Evolutionary conservation across 768 basidiomycete genomes (phyloP), one percentile per base, ranked within the genome.

Genomic region (Amanita pallidorosea): DNA sequence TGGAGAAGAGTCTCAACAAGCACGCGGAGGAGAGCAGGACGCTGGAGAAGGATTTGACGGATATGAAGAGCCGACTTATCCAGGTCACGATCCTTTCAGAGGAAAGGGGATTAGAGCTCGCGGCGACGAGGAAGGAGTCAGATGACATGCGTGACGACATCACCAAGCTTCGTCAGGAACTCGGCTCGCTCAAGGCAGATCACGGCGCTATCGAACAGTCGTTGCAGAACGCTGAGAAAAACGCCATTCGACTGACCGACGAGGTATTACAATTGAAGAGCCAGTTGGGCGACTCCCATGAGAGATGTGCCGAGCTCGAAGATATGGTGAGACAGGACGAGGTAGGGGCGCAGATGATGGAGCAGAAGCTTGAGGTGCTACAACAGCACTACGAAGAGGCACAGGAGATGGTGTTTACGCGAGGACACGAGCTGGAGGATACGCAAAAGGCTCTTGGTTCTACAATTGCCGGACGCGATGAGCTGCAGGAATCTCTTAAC

Each of bases 81-180:
- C 43, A 43, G 41, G 50, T 45, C 13, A 51, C 41, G 3, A 45
- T 45, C 23, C n/a, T 51, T 20, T 43, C 50, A 0, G 40, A 51
- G 34, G 50, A 51, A 34, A 34, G 50, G 23, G 37, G 27, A 31
- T 12, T 45, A 22, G 50, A 51, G 42, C 50, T 51, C 12, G 33
- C 17, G 15, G 42, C 25, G 6, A 27, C 40, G 15, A 29, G 18
- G 22, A 40, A 23, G 20, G 50, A 51, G 33, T 44, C 41, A 18
- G 50, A 51, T 11, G 18, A 43, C 20, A 51, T 45, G 42, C 50
- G 50, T 4, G 50, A 51, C 20, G 50, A 51, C 15, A 15, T 51
- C 11, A 33, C 50, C 12, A 44, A 20, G 15, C 50, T 51, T n/a
- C 42, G 42, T 36, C 50, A 51, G 25, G 41, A 43, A 8, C 33